Base-by-base conservation (phyloP, 2,329 filamentous ascomycete genomes). In the Dendrostoma leiphaemia region DNA sequence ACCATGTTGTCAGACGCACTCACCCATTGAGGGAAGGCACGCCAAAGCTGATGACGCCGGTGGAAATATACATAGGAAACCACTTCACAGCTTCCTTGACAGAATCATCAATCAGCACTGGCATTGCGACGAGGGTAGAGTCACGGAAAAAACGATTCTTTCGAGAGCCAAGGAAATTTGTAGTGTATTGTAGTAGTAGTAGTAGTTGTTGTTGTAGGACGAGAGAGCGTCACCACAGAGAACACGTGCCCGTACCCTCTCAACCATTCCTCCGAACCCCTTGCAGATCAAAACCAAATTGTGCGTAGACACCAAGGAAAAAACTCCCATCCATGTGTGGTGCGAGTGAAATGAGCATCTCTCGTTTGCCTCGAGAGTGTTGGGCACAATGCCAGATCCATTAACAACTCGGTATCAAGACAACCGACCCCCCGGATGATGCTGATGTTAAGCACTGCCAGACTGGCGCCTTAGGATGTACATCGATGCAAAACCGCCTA, bases 401-500 rank as follows among this genome's bases (percentile, higher is more conserved):
- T 47, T 19, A 35, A 17, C 23, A 3, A 50, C 38, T 37, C 41
- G n/a, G 17, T 43, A 37, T 32, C 35, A 31, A 37, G 29, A 52
- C 29, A 23, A 23, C 7, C 41, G n/a, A n/a, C 15, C 34, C 31
- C 38, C 28, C 17, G 31, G 29, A 24, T 48, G 48, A 28, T 9
- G 6, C 13, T 26, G 38, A 26, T 10, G 35, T 29, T 19, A 9
- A 31, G 6, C n/a, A 37, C 17, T 28, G 24, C 31, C 37, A 44
- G 31, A 51, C 48, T 31, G 29, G 32, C 23, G n/a, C 34, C 31
- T 17, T 13, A 31, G 34, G 34, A 21, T 35, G 13, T 19, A 32
- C n/a, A 32, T 38, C 32, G 24, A 8, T 35, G 9, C 5, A 40
- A n/a, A 17, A 4, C 23, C 19, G n/a, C n/a, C 69, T 71, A 75